Percentiles rank a stretch among this genome's conserved stretches.
These are phyloP conservation scores for Xylaria sp. DNA, from an alignment of 2,329 filamentous ascomycete species.

Conservation along the genomic window DNA sequence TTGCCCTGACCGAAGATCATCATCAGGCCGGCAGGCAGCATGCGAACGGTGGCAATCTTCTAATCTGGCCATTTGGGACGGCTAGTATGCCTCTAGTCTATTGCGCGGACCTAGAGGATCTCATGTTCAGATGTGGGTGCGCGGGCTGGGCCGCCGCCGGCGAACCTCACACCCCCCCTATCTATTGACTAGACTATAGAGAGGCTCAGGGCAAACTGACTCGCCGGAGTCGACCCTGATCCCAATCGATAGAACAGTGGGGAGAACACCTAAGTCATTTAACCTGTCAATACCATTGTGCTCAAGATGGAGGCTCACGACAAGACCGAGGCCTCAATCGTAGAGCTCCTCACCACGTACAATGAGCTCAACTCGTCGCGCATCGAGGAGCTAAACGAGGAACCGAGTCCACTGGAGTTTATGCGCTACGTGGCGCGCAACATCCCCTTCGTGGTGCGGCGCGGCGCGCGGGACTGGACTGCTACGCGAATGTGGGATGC, in stretches of 20 bases:
- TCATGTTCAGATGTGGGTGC: neutral
- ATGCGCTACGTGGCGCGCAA: slow-evolving; percentile 78
- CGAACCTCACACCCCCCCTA: slow-evolving; percentile 5
- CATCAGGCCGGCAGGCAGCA: slow-evolving; percentile 13
- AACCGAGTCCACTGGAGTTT: slow-evolving; percentile 78
- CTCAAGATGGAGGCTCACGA: slow-evolving; percentile 22
- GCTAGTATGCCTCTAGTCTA: no score
- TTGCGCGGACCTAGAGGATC: neutral
- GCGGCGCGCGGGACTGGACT: slow-evolving; percentile 66
- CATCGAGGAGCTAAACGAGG: slow-evolving; percentile 65
- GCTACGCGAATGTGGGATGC: slow-evolving; percentile 68
- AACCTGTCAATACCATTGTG: neutral
- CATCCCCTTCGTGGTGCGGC: slow-evolving; percentile 73
- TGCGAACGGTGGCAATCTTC: neutral
- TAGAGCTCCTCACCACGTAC: slow-evolving; percentile 69
- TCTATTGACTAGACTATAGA: neutral
- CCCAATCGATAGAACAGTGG: slow-evolving; percentile 12
- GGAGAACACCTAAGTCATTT: neutral
- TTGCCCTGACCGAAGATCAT: slow-evolving; percentile 19
- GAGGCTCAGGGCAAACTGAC: slow-evolving; percentile 8
- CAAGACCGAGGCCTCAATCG: slow-evolving; percentile 48
- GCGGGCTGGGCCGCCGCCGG: slow-evolving; percentile 13
- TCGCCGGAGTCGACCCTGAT: slow-evolving; percentile 4
- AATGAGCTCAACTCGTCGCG: slow-evolving; percentile 70
- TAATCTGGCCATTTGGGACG: slow-evolving; percentile 7